Percentiles rank a stretch among this genome's conserved stretches.
phyloP scores from a whole-genome alignment of 768 basidiomycete species.

The Boletus barrowsii region DNA sequence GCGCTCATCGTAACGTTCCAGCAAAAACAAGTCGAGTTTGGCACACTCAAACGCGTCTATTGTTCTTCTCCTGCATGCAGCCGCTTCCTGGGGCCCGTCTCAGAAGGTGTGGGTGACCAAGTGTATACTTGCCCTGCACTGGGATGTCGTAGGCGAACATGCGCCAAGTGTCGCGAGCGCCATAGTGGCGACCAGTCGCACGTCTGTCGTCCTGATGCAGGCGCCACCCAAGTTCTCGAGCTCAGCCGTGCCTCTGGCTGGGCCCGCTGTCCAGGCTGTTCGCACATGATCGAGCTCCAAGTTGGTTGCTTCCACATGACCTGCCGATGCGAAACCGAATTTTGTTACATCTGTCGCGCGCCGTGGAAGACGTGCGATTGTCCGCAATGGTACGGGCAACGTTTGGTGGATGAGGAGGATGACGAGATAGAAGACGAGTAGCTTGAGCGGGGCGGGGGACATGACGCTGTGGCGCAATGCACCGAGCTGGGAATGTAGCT shows the following conservation, averaged over 20 bases:
- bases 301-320: conserved; percentile 41
- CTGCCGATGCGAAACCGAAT: conserved; percentile 37
- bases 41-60: conserved; percentile 37
- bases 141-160: conserved; percentile 21
- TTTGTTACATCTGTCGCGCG: conserved; percentile 48
- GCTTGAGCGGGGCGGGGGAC: neutral
- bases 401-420: conserved; percentile 16
- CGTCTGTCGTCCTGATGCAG: conserved; percentile 24
- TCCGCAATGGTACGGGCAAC: conserved; percentile 61
- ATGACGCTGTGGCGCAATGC: no score
- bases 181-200: conserved; percentile 26
- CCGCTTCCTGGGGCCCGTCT: conserved; percentile 35
- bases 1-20: conserved; percentile 18
- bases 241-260: conserved; percentile 29
- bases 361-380: conserved; percentile 66
- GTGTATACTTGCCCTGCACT: conserved; percentile 21
- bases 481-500: no score
- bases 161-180: conserved; percentile 24
- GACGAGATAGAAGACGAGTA: neutral
- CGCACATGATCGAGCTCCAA: conserved; percentile 37
- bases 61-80: conserved; percentile 36
- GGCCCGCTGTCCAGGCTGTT: conserved; percentile 40
- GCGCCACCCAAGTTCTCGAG: conserved; percentile 25
- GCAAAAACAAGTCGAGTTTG: conserved; percentile 30
- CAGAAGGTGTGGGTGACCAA: conserved; percentile 4